A percentile compares a stretch with the other conserved stretches of the same genome.
These are phyloP conservation scores for Parafenestella ontariensis DNA, from an alignment of 2,329 filamentous ascomycete species.

Conservation along the genomic window DNA sequence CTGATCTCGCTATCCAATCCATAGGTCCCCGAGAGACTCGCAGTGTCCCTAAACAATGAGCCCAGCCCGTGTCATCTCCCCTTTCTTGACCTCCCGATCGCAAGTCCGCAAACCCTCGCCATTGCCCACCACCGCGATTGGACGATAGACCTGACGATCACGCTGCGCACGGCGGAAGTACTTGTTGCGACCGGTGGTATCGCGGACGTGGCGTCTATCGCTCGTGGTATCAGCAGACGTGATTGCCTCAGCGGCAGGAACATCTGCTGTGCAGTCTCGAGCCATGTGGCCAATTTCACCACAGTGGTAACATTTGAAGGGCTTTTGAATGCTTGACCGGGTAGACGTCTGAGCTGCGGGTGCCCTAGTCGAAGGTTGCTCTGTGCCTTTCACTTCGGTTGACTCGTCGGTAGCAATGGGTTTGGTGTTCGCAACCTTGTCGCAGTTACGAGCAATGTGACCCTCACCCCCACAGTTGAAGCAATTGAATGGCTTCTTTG, in stretches of 20 bases:
- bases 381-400: too few species aligned
- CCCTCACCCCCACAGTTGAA: slow-evolving; percentile 1
- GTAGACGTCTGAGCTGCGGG: too few species aligned
- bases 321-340: too few species aligned
- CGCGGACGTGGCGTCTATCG: too few species aligned
- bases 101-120: slow-evolving; percentile 24
- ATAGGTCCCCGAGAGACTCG: background rate
- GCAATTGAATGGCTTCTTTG: background rate
- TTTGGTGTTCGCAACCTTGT: background rate
- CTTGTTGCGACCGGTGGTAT: slow-evolving; percentile 2
- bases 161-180: slow-evolving; percentile 4
- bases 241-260: too few species aligned
- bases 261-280: too few species aligned
- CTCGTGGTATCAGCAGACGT: too few species aligned
- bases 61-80: slow-evolving; percentile 21
- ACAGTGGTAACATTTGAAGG: too few species aligned
- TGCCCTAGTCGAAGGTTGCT: too few species aligned
- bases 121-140: slow-evolving; percentile 12
- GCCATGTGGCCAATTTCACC: too few species aligned
- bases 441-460: slow-evolving; percentile 4
- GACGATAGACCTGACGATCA: background rate
- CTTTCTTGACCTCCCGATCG: slow-evolving; percentile 16
- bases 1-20: too few species aligned
- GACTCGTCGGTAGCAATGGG: too few species aligned
- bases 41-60: slow-evolving; percentile 11